Base-by-base conservation (phyloP, 352 stramenopile genomes). In the Pythium brachiatum region DNA sequence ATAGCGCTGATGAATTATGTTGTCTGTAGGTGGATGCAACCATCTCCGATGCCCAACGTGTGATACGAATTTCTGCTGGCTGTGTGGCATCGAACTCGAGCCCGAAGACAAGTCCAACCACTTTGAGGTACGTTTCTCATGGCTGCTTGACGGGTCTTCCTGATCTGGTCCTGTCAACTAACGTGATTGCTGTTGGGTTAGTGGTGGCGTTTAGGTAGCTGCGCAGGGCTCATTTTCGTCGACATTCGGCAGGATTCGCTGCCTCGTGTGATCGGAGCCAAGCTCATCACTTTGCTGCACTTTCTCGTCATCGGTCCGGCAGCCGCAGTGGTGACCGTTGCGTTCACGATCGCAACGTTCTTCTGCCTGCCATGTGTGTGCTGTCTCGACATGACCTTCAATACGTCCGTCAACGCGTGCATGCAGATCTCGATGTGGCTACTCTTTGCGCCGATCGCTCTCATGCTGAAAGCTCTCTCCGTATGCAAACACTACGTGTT, bases 1-100 rank as follows among this genome's bases (percentile, higher is more conserved):
- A n/a, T n/a, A n/a, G n/a, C n/a, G n/a, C n/a, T n/a, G n/a, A n/a
- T n/a, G n/a, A n/a, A 21, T 31, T 18, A 13, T 53, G 43, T 18
- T 62, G 36, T 15, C 26, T 34, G 18, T 56, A 59, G 81, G 79
- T 13, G 81, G 79, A 2, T 89, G 81, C 60, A 90, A 90, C 59
- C 79, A 90, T 58, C 75, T 90, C 31, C 78, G 74, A 39, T 86
- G 79, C 48, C 44, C 58, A 1, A 68, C 66, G 5, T 91, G 81
- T 62, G 46, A 57, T 2, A 74, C 66, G 47, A 64, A 85, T 53
- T 91, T 89, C 54, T 91, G 82, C 65, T 91, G 79, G 81, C 69
- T 89, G 13, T 91, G 82, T 46, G 54, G 58, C 32, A 25, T 61
- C 52, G 51, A 78, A 39, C 64, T 91, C 13, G 81, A 88, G 38